Conservation (phyloP, 306 rosid genomes). For the Dryas alaskensis region DNA sequence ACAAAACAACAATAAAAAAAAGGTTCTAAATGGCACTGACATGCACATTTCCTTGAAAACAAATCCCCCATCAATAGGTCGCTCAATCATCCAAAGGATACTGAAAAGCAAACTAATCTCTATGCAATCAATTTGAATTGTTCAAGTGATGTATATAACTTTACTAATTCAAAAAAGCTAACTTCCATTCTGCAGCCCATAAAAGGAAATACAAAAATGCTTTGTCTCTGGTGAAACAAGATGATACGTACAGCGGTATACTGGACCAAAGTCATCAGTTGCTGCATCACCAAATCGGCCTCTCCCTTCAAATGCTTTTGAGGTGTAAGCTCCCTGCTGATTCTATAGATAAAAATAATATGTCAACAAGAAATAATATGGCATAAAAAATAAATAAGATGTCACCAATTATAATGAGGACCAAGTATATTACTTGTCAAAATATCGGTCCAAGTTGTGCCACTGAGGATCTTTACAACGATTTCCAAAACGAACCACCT, state of each 20-base stretch:
- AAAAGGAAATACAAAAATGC: constrained; percentile 7
- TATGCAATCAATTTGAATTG: neutral
- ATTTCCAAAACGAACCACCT: constrained; percentile 87
- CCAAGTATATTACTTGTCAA: constrained; percentile 67
- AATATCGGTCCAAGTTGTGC: constrained; percentile 88
- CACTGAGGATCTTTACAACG: constrained; percentile 88
- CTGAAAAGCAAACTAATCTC: too few species aligned
- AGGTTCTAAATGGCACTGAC: too few species aligned
- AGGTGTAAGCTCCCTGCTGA: constrained; percentile 53
- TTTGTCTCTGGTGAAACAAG: constrained; percentile 19
- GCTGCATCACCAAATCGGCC: constrained; percentile 57
- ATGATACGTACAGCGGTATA: constrained; percentile 70
- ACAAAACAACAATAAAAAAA: too few species aligned
- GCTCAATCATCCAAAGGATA: too few species aligned
- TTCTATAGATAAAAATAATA: constrained; percentile 41
- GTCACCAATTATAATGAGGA: constrained; percentile 21
- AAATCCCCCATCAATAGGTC: too few species aligned
- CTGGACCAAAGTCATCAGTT: constrained; percentile 65
- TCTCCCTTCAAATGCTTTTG: constrained; percentile 58
- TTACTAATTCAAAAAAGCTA: constrained; percentile 10
- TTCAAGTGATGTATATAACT: constrained; percentile 10
- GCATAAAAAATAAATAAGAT: constrained; percentile 11
- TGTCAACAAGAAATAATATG: constrained; percentile 17
- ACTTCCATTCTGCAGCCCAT: constrained; percentile 19
- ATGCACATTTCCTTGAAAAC: too few species aligned